Evolutionary conservation across 2,329 filamentous ascomycete genomes (phyloP).

Genomic region (Fusarium incarnatum): DNA sequence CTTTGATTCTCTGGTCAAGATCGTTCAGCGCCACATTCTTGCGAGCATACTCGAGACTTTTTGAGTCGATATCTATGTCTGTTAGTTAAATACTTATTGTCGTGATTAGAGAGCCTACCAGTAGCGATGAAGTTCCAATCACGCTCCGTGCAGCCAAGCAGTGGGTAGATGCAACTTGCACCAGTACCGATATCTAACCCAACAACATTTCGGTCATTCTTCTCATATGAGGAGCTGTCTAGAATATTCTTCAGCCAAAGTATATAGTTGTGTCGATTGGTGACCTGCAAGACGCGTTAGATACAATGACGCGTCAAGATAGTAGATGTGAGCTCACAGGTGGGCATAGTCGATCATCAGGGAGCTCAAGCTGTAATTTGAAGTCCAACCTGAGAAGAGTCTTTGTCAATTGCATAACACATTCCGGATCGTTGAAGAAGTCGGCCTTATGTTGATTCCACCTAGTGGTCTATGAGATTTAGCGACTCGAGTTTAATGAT

Average conservation of each 20-base stretch:
- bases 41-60: conserved; percentile 73
- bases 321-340: conserved; percentile 65
- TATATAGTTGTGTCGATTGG: conserved; percentile 86
- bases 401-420: conserved; percentile 84
- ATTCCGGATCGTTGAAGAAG: conserved; percentile 81
- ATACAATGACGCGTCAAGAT: background rate
- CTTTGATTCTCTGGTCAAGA: conserved; percentile 71
- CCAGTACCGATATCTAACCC: conserved; percentile 92
- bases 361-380: conserved; percentile 75
- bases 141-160: conserved; percentile 78
- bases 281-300: conserved; percentile 55
- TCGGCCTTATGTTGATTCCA: conserved; percentile 41
- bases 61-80: conserved; percentile 75
- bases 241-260: conserved; percentile 87
- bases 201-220: conserved; percentile 61
- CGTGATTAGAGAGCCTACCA: conserved; percentile 45
- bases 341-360: conserved; percentile 84
- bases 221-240: conserved; percentile 73
- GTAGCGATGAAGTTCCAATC: conserved; percentile 81
- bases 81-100: background rate
- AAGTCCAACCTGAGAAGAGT: conserved; percentile 83
- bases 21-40: conserved; percentile 76
- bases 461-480: conserved; percentile 17
- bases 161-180: conserved; percentile 89
- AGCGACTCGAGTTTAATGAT: background rate